These are phyloP conservation scores for Lipomyces sp. DNA, from an alignment of 805 yeast genomes.

Conservation along the genomic window DNA sequence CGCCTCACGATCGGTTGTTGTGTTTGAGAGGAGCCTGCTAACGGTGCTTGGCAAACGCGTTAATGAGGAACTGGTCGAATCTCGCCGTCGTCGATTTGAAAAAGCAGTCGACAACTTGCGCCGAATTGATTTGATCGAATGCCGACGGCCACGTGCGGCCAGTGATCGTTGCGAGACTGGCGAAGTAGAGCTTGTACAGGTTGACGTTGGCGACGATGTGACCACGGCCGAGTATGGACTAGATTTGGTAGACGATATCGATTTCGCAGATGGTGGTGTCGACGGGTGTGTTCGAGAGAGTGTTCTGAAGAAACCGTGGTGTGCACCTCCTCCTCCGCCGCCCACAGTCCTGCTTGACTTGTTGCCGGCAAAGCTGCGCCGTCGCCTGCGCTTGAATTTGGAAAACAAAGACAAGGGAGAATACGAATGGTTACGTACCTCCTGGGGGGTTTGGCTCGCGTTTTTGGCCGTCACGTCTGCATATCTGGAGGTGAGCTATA, in stretches of 20 bases:
- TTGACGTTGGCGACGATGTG: not conserved
- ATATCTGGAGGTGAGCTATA: slow-evolving; percentile 12
- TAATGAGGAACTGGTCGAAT: not conserved
- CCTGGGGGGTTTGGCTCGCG: slow-evolving; percentile 28
- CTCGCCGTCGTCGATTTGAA: not conserved
- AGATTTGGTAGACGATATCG: not conserved
- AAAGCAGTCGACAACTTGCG: not conserved
- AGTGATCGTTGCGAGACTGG: not conserved
- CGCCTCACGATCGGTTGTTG: not conserved
- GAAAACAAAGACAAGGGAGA: not conserved
- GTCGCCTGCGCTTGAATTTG: slow-evolving; percentile 2
- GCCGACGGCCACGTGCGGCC: not conserved
- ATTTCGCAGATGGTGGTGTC: not conserved
- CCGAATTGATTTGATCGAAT: not conserved
- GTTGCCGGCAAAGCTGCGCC: not conserved
- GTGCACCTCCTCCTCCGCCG: not conserved
- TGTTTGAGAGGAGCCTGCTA: not conserved
- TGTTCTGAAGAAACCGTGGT: not conserved
- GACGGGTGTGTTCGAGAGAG: not conserved
- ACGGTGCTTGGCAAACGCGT: not conserved
- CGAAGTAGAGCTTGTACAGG: not conserved
- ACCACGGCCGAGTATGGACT: not conserved
- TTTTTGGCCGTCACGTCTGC: slow-evolving; percentile 31
- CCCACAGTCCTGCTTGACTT: not conserved
- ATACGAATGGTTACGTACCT: slow-evolving; percentile 18